Percentiles rank a stretch among this genome's conserved stretches.
Evolutionary conservation across 768 basidiomycete genomes (phyloP).

Genomic region (Astraeus odoratus): DNA sequence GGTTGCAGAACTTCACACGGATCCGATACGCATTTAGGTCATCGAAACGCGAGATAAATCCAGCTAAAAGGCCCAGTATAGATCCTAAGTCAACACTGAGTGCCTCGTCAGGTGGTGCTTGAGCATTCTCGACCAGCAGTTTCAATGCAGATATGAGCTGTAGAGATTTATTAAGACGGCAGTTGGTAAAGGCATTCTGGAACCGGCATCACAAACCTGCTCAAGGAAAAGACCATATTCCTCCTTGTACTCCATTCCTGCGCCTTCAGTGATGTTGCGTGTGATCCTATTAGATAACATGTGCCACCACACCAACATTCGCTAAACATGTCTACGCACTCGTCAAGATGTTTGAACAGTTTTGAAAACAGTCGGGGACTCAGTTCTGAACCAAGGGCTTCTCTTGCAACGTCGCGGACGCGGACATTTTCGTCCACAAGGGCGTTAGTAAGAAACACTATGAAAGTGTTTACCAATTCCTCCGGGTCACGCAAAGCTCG

Average conservation of each 20-base stretch:
- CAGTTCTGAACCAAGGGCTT: constrained; percentile 76
- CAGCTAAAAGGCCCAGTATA: constrained; percentile 51
- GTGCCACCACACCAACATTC: neutral
- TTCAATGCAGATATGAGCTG: constrained; percentile 74
- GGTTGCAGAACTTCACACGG: constrained; percentile 67
- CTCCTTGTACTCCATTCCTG: constrained; percentile 34
- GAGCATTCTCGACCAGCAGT: constrained; percentile 67
- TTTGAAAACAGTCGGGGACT: constrained; percentile 61
- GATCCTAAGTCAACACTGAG: constrained; percentile 58
- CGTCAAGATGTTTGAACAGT: constrained; percentile 65
- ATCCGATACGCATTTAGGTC: constrained; percentile 52
- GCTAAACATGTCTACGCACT: constrained; percentile 39
- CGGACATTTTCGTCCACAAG: constrained; percentile 56
- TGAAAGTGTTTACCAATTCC: constrained; percentile 56
- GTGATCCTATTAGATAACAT: constrained; percentile 35
- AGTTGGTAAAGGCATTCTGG: neutral
- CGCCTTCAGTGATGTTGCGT: constrained; percentile 41
- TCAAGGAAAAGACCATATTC: constrained; percentile 54
- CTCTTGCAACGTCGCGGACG: constrained; percentile 72
- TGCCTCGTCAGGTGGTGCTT: constrained; percentile 50
- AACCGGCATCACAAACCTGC: constrained; percentile 60
- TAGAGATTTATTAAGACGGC: constrained; percentile 12
- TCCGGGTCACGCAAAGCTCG: constrained; percentile 55
- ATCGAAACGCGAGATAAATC: constrained; percentile 57
- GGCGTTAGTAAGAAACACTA: constrained; percentile 61